phyloP scores from a whole-genome alignment of 345 rosid species.

The Rhodamnia rubescens region DNA sequence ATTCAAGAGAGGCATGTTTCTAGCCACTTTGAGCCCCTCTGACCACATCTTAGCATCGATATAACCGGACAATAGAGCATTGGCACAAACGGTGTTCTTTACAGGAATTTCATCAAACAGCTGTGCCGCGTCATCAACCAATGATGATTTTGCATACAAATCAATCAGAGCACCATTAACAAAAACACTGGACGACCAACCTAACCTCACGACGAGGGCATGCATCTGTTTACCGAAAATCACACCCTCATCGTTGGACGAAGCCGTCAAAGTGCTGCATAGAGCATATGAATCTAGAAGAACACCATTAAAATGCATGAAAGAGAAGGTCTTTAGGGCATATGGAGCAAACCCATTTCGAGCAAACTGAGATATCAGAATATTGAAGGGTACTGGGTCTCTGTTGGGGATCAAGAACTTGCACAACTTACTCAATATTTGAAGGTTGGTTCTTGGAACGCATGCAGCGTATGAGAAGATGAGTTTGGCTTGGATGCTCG shows the following conservation, averaged over 20 bases:
- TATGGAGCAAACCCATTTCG: constrained; percentile 23
- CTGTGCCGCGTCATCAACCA: constrained; percentile 13
- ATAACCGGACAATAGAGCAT: constrained; percentile 37
- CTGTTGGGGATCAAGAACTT: constrained; percentile 18
- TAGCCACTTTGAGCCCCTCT: constrained; percentile 22
- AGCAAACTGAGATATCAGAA: constrained; percentile 22
- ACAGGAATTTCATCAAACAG: constrained; percentile 48
- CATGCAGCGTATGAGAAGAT: constrained; percentile 18
- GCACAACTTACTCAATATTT: constrained; percentile 13
- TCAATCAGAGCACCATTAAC: constrained; percentile 40
- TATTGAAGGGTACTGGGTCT: constrained; percentile 32
- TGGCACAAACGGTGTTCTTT: constrained; percentile 46
- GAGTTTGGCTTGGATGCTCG: constrained; percentile 10
- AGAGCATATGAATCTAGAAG: constrained; percentile 31
- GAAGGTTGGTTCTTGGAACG: constrained; percentile 4
- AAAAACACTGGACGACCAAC: constrained; percentile 40
- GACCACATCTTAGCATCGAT: constrained; percentile 27
- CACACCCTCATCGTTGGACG: constrained; percentile 12
- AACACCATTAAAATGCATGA: constrained; percentile 32
- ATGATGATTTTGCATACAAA: constrained; percentile 22
- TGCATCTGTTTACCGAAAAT: constrained; percentile 33
- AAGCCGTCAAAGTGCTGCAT: constrained; percentile 34
- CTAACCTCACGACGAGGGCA: constrained; percentile 20
- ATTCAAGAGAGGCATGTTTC: constrained; percentile 29
- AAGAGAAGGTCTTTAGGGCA: constrained; percentile 25